A percentile compares a stretch with the other conserved stretches of the same genome.
Conservation (phyloP, 164 flowering plant species). For the Tinospora cordifolia region DNA sequence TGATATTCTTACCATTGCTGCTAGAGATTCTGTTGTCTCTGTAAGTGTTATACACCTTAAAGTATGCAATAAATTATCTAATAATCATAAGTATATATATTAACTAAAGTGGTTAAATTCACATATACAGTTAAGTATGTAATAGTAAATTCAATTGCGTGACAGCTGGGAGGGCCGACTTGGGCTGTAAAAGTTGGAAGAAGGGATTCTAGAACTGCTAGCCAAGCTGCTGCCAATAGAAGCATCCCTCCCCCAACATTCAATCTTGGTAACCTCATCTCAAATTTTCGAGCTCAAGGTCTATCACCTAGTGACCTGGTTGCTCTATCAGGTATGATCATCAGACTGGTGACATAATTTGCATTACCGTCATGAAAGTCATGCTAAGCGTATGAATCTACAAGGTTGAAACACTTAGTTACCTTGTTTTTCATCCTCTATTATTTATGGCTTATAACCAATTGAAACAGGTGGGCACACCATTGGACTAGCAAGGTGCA, state of each 20-base stretch:
- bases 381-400: too few species aligned
- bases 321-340: slow-evolving; percentile 31
- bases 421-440: too few species aligned
- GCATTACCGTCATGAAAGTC: too few species aligned
- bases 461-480: slow-evolving; percentile 24
- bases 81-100: too few species aligned
- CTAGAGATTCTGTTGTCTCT: slow-evolving; percentile 33
- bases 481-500: slow-evolving; percentile 22
- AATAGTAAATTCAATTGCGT: too few species aligned
- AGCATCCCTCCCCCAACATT: slow-evolving; percentile 38
- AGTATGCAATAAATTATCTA: too few species aligned
- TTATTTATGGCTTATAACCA: too few species aligned
- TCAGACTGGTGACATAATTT: too few species aligned
- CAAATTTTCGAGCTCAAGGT: slow-evolving; percentile 28
- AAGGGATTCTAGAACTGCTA: slow-evolving; percentile 41
- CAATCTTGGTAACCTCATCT: slow-evolving; percentile 28
- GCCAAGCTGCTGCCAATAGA: slow-evolving; percentile 33
- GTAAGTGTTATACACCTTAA: slow-evolving; percentile 31
- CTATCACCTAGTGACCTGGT: slow-evolving; percentile 45
- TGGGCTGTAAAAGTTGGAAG: slow-evolving; percentile 48
- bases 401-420: too few species aligned
- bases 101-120: too few species aligned
- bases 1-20: slow-evolving; percentile 42
- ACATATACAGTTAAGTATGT: too few species aligned
- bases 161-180: slow-evolving; percentile 42